phyloP scores from a whole-genome alignment of 2,329 filamentous ascomycete genomes.

The Aciculosporium take region DNA sequence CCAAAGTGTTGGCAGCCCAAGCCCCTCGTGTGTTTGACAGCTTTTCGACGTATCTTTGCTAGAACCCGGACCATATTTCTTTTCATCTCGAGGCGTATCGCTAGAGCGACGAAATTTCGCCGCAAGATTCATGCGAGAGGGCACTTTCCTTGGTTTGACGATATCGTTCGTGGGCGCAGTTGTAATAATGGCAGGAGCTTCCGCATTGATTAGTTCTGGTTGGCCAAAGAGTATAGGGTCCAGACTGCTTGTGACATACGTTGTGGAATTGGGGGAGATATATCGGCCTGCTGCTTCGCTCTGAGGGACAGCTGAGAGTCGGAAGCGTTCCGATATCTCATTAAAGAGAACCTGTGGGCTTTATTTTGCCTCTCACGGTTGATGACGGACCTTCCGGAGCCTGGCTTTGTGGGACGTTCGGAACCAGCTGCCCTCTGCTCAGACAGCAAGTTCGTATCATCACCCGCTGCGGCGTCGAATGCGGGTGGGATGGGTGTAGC shows the following conservation, averaged over 20 bases:
- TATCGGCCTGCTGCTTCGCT: slow-evolving; percentile 53
- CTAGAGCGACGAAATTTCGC: slow-evolving; percentile 38
- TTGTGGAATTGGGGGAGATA: slow-evolving; percentile 42
- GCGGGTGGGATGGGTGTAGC: slow-evolving; percentile 7
- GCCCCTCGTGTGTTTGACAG: slow-evolving; percentile 13
- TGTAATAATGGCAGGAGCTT: slow-evolving; percentile 68
- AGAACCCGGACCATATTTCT: background rate
- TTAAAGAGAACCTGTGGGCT: slow-evolving; percentile 50
- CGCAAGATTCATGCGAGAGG: slow-evolving; percentile 39
- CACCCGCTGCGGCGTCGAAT: slow-evolving; percentile 5
- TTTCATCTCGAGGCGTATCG: slow-evolving; percentile 26
- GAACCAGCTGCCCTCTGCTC: slow-evolving; percentile 14
- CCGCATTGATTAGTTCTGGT: background rate
- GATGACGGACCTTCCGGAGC: background rate
- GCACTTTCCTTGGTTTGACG: slow-evolving; percentile 37
- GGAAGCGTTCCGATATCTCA: slow-evolving; percentile 83
- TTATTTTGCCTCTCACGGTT: slow-evolving; percentile 29
- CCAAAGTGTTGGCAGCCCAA: slow-evolving; percentile 17
- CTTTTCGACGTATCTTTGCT: background rate
- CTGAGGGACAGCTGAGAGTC: slow-evolving; percentile 74
- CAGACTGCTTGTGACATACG: slow-evolving; percentile 27
- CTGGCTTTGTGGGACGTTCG: slow-evolving; percentile 33
- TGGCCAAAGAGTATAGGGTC: background rate
- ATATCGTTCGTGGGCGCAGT: slow-evolving; percentile 69
- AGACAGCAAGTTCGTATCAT: slow-evolving; percentile 8